Base-by-base conservation (phyloP, 2,329 filamentous ascomycete genomes). In the Calonectria pteridis region DNA sequence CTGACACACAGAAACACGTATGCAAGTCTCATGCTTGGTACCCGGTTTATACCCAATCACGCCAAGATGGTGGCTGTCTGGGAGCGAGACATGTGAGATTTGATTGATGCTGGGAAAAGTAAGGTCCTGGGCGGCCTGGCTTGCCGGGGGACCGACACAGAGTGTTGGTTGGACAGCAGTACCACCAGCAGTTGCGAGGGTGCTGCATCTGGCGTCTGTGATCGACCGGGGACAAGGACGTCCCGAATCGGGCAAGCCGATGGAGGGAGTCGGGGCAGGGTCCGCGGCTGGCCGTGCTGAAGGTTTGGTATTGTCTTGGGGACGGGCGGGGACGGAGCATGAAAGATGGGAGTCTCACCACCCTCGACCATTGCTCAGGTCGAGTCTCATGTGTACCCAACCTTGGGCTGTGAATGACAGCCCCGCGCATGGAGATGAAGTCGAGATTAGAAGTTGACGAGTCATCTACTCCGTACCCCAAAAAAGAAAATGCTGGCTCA, bases 231-330 rank as follows among this genome's bases (percentile, higher is more conserved):
- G 50, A 67, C 29, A 65, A 71, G 46, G 64, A 71, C 58, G 33
- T 73, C 67, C 75, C 68, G 46, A 68, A 76, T 78, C 68, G 75
- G 71, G 71, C 69, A 78, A 76, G 66, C 68, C 73, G 72, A 75
- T 73, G 69, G 63, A 35, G 68, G 51, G 29, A 66, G 51, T 46
- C 67, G 50, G 70, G 55, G 69, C 62, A 63, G 74, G 58, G 33
- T 75, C 69, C 74, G 66, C 55, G 71, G 71, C 64, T 72, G 62
- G 64, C 33, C 72, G 64, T 55, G 62, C 53, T 68, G 65, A 72
- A 71, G 29, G 49, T 73, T 71, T 73, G 55, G 59, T 63, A 50
- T 66, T 37, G 69, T 46, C 33, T 62, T 68, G 59, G 68, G 73
- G 72, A 68, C 72, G 69, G 33, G 63, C 43, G 49, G 33, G 63